Conservation (phyloP, 176 grass and related monocot species). For the Areca catechu region DNA sequence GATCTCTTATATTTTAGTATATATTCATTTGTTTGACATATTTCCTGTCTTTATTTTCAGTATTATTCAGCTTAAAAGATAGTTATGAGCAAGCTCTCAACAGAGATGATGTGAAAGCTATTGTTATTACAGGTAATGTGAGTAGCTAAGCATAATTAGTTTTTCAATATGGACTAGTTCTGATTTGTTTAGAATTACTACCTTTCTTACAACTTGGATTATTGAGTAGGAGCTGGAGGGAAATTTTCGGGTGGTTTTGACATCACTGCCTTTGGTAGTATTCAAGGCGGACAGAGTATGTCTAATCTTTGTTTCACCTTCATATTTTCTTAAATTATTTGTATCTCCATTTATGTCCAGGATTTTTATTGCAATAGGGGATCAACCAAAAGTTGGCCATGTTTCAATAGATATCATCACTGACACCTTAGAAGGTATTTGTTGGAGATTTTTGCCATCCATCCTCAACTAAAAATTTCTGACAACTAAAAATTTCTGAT, state of each 20-base stretch:
- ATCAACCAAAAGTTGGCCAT: constrained; percentile 67
- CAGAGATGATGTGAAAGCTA: constrained; percentile 85
- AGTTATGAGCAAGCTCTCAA: constrained; percentile 66
- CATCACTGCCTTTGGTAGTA: constrained; percentile 34
- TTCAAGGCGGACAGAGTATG: constrained; percentile 68
- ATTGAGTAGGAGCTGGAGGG: constrained; percentile 50
- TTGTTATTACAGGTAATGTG: constrained; percentile 65
- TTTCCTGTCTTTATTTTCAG: constrained; percentile 33
- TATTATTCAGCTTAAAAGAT: constrained; percentile 58
- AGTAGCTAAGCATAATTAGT: background rate
- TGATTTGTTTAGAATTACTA: too few relatives aligned
- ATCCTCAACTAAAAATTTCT: too few relatives aligned
- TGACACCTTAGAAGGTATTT: constrained; percentile 76
- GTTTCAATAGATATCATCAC: constrained; percentile 81
- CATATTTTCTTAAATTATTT: background rate
- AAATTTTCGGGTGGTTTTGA: constrained; percentile 94
- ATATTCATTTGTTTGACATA: background rate
- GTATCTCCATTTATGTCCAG: background rate
- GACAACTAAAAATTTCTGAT: too few relatives aligned
- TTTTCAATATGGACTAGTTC: too few relatives aligned
- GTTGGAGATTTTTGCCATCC: background rate
- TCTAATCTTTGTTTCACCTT: constrained; percentile 1
- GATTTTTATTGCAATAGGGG: constrained; percentile 27
- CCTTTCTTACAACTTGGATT: background rate
- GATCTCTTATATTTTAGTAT: too few relatives aligned